phyloP scores from a whole-genome alignment of 768 basidiomycete species.

The Cystobasidium ongulense region DNA sequence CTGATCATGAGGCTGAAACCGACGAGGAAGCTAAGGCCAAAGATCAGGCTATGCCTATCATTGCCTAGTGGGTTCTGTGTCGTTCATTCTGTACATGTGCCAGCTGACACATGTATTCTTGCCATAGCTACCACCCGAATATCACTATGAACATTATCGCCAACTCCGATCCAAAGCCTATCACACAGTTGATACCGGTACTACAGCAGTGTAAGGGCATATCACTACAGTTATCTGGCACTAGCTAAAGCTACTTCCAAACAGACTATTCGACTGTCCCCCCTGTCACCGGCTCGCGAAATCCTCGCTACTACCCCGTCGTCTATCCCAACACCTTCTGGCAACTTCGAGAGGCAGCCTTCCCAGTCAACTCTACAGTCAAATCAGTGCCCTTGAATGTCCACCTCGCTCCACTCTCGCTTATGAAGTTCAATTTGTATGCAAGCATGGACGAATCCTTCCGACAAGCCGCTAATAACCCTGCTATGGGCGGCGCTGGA shows the following conservation, averaged over 20 bases:
- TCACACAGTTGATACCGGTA: slow-evolving; percentile 52
- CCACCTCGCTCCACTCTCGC: slow-evolving; percentile 73
- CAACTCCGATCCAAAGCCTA: slow-evolving; percentile 56
- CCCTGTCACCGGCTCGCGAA: slow-evolving; percentile 42
- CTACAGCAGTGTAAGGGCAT: slow-evolving; percentile 20
- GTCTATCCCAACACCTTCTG: slow-evolving; percentile 94
- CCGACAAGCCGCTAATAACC: slow-evolving; percentile 46
- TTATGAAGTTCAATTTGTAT: slow-evolving; percentile 61
- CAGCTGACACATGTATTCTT: slow-evolving; percentile 57
- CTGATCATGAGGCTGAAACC: slow-evolving; percentile 44
- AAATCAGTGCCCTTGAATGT: slow-evolving; percentile 66
- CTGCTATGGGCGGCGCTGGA: slow-evolving; percentile 52
- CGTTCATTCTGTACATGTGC: slow-evolving; percentile 37
- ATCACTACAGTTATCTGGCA: too few relatives aligned
- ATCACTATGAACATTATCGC: slow-evolving; percentile 77
- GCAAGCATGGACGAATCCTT: slow-evolving; percentile 77
- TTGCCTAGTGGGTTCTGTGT: slow-evolving; percentile 31
- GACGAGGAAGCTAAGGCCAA: slow-evolving; percentile 36
- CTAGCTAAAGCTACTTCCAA: background rate
- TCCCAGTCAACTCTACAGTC: slow-evolving; percentile 78
- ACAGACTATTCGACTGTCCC: background rate
- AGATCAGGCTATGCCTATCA: slow-evolving; percentile 42
- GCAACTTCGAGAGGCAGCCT: slow-evolving; percentile 59
- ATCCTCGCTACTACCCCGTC: slow-evolving; percentile 64
- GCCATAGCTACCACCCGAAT: slow-evolving; percentile 68